These are phyloP conservation scores for Dalbergia cultrata DNA, from an alignment of 306 rosid genomes.

Conservation along the genomic window DNA sequence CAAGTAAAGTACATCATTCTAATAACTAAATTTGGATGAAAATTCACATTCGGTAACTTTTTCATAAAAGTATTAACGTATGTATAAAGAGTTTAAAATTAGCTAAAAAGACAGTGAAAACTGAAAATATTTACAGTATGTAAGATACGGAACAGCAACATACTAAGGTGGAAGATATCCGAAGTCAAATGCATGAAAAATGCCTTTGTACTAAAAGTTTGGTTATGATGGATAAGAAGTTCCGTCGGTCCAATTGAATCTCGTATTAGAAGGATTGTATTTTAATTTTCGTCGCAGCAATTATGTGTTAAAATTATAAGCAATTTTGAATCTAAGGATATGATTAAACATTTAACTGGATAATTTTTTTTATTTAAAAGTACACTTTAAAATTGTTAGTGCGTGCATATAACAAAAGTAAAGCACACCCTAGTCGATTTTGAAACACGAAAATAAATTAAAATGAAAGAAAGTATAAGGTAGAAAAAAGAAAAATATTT, in stretches of 20 bases:
- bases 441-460: too few relatives aligned
- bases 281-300: neutral
- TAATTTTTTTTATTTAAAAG: neutral
- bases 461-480: too few relatives aligned
- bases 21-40: too few relatives aligned
- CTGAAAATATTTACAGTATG: too few relatives aligned
- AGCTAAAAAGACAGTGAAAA: neutral
- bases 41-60: too few relatives aligned
- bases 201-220: neutral
- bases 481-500: too few relatives aligned
- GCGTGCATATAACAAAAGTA: too few relatives aligned
- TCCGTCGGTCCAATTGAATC: neutral
- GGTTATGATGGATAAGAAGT: neutral
- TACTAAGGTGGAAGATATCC: neutral
- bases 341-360: neutral
- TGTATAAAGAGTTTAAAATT: neutral
- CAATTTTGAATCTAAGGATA: neutral
- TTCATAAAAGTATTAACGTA: neutral
- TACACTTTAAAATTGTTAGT: neutral
- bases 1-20: too few relatives aligned
- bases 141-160: neutral
- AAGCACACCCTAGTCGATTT: too few relatives aligned
- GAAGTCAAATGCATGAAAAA: neutral
- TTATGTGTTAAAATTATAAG: neutral
- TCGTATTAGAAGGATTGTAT: neutral